Conservation (phyloP, 441 rosid genomes). For the Syzygium malaccense region DNA sequence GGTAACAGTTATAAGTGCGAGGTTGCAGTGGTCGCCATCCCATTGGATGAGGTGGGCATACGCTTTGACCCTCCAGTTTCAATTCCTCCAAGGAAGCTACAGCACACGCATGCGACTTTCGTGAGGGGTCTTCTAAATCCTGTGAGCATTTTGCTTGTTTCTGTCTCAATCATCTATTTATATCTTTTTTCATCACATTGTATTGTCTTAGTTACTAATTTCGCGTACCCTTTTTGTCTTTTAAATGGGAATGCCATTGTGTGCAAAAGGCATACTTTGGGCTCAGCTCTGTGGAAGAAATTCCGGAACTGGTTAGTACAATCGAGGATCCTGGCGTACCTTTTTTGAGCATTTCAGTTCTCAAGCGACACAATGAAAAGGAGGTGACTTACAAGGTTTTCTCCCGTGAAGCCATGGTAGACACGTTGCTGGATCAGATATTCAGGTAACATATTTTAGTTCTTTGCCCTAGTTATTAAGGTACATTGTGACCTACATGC, state of each 20-base stretch:
- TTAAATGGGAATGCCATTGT: slow-evolving; percentile 2
- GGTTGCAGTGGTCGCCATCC: slow-evolving; percentile 65
- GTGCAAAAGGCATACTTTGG: slow-evolving; percentile 66
- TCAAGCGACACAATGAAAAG: slow-evolving; percentile 41
- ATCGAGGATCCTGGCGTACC: slow-evolving; percentile 72
- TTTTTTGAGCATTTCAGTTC: slow-evolving; percentile 72
- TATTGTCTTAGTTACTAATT: background rate
- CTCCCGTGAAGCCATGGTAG: slow-evolving; percentile 55
- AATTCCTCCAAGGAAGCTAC: slow-evolving; percentile 67
- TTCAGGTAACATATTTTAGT: slow-evolving; percentile 44
- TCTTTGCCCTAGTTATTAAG: background rate
- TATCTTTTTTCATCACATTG: background rate
- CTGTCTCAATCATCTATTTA: background rate
- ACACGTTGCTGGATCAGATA: slow-evolving; percentile 61
- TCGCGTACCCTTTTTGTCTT: background rate
- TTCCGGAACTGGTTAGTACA: slow-evolving; percentile 78
- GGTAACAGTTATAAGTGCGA: slow-evolving; percentile 62
- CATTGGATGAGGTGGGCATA: slow-evolving; percentile 69
- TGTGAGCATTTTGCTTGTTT: slow-evolving; percentile 31
- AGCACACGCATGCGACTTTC: slow-evolving; percentile 86
- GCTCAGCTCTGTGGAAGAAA: slow-evolving; percentile 43
- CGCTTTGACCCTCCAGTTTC: slow-evolving; percentile 55
- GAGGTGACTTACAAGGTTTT: slow-evolving; percentile 76
- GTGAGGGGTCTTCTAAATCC: slow-evolving; percentile 84
- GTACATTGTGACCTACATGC: background rate